phyloP scores from a whole-genome alignment of 805 yeast genomes.

The Tetrapisispora arboricola region DNA sequence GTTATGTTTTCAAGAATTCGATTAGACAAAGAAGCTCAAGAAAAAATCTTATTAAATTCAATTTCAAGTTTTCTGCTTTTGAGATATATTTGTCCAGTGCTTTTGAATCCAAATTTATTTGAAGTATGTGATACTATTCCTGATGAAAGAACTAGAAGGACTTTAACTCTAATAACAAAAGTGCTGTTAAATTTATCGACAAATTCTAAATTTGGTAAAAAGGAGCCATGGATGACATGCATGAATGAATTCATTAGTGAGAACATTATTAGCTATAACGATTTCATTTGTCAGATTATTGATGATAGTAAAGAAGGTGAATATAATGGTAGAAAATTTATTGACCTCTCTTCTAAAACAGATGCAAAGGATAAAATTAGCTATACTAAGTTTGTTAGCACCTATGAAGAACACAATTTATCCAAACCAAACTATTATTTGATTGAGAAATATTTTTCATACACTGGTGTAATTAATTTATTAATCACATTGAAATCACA shows the following conservation, averaged over 20 bases:
- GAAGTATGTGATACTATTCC: conserved; percentile 63
- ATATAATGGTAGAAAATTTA: no score
- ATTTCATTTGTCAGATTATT: conserved; percentile 58
- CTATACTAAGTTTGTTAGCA: neutral
- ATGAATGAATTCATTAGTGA: conserved; percentile 59
- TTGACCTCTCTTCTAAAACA: neutral
- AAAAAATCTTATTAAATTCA: conserved; percentile 46
- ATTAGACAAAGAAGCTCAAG: conserved; percentile 31
- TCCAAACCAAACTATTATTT: neutral
- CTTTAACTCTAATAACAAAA: conserved; percentile 75
- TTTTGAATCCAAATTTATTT: conserved; percentile 80
- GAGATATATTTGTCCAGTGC: conserved; percentile 82
- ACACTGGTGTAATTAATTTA: neutral
- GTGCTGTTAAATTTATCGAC: conserved; percentile 70
- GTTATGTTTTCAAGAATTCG: conserved; percentile 44
- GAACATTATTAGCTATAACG: conserved; percentile 48
- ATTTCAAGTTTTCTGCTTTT: conserved; percentile 76
- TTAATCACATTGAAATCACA: neutral
- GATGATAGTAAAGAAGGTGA: neutral
- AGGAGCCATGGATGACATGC: conserved; percentile 68
- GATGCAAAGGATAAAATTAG: neutral
- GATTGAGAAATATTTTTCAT: neutral
- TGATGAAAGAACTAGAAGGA: conserved; percentile 59
- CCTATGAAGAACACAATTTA: neutral
- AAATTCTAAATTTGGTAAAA: conserved; percentile 61